Base-by-base conservation (phyloP, 495 filamentous ascomycete species). In the Margaritispora aquatica region DNA sequence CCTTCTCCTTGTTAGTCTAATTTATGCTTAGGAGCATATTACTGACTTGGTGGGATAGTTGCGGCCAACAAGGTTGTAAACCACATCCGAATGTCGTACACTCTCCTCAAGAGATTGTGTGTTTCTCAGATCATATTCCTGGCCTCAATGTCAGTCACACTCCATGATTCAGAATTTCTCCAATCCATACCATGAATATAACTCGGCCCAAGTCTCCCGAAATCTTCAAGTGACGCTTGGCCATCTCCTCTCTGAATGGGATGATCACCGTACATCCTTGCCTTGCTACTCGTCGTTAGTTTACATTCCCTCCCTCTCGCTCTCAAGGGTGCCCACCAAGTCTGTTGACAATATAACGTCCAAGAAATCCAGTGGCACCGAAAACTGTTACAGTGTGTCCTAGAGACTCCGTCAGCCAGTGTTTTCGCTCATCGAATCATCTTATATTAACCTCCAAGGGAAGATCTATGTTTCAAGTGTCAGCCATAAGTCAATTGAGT, bases 351-450 rank as follows among this genome's bases (percentile, higher is more conserved):
- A 99, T 95, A 73, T 99, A 99, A 67, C 94, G 87, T 67, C 94
- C 94, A 38, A 99, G 80, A 72, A 95, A 92, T 62, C 94, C 94
- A 44, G 93, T 96, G 62, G 95, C 95, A 74, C 94, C 94, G 74
- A 99, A 99, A 68, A 99, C 92, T 44, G 94, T 99, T 31, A 88
- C 92, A 59, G 92, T 97, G 73, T 97, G 90, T 54, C 90, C 92
- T 90, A 78, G 63, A 70, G 70, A 51, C 73, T 55, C 62, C 29
- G 61, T 74, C 57, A 70, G 70, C 57, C 56, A 20, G 13, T 22
- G 10, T 20, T 49, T 38, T 3, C 17, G 23, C n/a, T 51, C 22
- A 57, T 36, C 19, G 4, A n/a, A 49, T 27, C 5, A 0, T 4
- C 22, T 13, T 26, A 17, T 56, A 55, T 21, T 56, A 73, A 93